Evolutionary conservation across 257 asterid genomes (phyloP).

Genomic region (Nicotiana obtusifolia): DNA sequence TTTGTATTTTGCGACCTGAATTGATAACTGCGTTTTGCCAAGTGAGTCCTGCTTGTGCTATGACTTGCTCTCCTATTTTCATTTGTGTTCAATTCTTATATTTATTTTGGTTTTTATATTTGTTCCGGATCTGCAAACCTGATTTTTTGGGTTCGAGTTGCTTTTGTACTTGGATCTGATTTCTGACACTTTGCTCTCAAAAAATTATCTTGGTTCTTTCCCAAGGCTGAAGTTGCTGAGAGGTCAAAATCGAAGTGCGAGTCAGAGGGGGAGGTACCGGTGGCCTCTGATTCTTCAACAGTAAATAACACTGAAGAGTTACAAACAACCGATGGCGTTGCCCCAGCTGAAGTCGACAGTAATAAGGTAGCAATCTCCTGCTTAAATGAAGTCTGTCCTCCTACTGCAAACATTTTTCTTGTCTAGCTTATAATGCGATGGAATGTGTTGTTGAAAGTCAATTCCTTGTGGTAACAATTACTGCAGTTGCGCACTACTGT

Average conservation of each 20-base stretch:
- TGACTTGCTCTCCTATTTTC: background rate
- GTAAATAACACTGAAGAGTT: conserved; percentile 29
- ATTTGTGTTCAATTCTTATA: background rate
- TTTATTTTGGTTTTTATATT: conserved; percentile 13
- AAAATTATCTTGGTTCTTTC: conserved; percentile 6
- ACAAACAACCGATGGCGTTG: conserved; percentile 22
- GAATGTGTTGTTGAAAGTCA: conserved; percentile 7
- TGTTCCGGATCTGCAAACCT: background rate
- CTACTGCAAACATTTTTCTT: background rate
- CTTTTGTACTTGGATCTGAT: background rate
- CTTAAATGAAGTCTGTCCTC: conserved; percentile 1
- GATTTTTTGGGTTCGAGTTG: background rate
- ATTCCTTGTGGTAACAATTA: background rate
- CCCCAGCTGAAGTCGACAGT: conserved; percentile 26
- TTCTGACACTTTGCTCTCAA: background rate
- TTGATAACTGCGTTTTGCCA: conserved; percentile 70
- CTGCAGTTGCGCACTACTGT: background rate
- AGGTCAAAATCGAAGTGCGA: conserved; percentile 39
- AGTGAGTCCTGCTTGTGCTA: conserved; percentile 36
- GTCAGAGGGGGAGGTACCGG: conserved; percentile 29
- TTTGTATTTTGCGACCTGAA: conserved; percentile 90
- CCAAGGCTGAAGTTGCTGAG: conserved; percentile 60
- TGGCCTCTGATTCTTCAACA: conserved; percentile 36
- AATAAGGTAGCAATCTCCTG: conserved; percentile 32
- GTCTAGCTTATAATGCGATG: conserved; percentile 1